Base-by-base conservation (phyloP, 441 rosid genomes). In the Croton setiger region DNA sequence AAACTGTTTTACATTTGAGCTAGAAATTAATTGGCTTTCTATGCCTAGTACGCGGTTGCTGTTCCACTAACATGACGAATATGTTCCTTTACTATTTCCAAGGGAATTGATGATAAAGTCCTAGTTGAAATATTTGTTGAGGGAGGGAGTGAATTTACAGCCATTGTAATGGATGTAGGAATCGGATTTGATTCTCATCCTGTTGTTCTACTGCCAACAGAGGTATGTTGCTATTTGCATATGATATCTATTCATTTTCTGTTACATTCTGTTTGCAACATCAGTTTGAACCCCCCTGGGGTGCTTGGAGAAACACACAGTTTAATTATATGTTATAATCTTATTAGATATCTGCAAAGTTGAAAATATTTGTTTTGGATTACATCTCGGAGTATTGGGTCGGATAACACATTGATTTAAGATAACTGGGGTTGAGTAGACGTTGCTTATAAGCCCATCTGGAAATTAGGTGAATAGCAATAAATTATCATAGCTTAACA, bases 81-180 rank as follows among this genome's bases (percentile, higher is more conserved):
- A 44, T 68, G 31, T 18, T 76, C n/a, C 73, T 63, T 58, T 70
- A 71, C 21, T 63, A 55, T 63, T 43, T 62, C 43, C 37, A 81
- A 94, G 99, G 97, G 94, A 64, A 90, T 94, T 68, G 99, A 92
- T 74, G 88, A 84, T 66, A 84, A 84, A 75, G 84, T 90, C 66
- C 73, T 94, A 47, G 77, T 92, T 62, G 99, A 94, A 82, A 78
- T 86, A 71, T 92, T 87, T 80, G 88, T 94, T 52, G 84, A 91
- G 80, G 88, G 93, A 81, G 97, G 90, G 21, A 85, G 85, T 57
- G 97, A 94, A 79, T 92, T 94, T 75, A 94, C 99, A 51, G 90
- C 97, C 79, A 90, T 91, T 75, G 86, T 94, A 77, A 85, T 94
- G 70, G 99, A 92, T 72, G 96, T 92, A 76, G 99, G 97, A 56